Evolutionary conservation across 768 basidiomycete genomes (phyloP).

Genomic region (Melanogaster broomeanus): DNA sequence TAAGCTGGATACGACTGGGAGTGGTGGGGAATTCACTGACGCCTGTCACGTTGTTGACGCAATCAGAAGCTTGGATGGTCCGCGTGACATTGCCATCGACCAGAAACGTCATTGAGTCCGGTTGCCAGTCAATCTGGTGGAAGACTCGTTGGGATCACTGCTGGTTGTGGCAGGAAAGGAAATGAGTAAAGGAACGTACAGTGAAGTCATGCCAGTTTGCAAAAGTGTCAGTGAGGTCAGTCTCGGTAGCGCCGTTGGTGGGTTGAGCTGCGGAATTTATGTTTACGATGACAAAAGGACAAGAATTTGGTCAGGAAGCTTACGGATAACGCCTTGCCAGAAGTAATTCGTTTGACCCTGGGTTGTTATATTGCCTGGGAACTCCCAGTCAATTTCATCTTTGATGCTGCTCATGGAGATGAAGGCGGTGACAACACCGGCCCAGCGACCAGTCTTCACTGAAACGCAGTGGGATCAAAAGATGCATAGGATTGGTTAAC

Average conservation of each 20-base stretch:
- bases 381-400: slow-evolving; percentile 90
- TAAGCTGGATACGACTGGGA: slow-evolving; percentile 79
- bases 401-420: slow-evolving; percentile 85
- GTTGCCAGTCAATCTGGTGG: slow-evolving; percentile 78
- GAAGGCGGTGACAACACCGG: slow-evolving; percentile 81
- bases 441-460: slow-evolving; percentile 83
- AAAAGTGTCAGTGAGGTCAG: slow-evolving; percentile 62
- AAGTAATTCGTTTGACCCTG: slow-evolving; percentile 80
- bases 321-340: slow-evolving; percentile 73
- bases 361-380: slow-evolving; percentile 61
- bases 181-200: slow-evolving; percentile 40
- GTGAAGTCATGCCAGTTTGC: slow-evolving; percentile 75
- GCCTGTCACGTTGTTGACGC: slow-evolving; percentile 50
- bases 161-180: not conserved
- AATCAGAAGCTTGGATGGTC: slow-evolving; percentile 62
- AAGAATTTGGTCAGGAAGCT: slow-evolving; percentile 23
- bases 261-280: slow-evolving; percentile 35
- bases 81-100: slow-evolving; percentile 75
- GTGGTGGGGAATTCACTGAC: slow-evolving; percentile 71
- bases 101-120: slow-evolving; percentile 60
- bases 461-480: not conserved
- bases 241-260: slow-evolving; percentile 51
- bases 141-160: not conserved
- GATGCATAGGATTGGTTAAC: not conserved
- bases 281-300: not conserved